Conservation (phyloP, 2,329 filamentous ascomycete species). For the Ciborinia camelliae region DNA sequence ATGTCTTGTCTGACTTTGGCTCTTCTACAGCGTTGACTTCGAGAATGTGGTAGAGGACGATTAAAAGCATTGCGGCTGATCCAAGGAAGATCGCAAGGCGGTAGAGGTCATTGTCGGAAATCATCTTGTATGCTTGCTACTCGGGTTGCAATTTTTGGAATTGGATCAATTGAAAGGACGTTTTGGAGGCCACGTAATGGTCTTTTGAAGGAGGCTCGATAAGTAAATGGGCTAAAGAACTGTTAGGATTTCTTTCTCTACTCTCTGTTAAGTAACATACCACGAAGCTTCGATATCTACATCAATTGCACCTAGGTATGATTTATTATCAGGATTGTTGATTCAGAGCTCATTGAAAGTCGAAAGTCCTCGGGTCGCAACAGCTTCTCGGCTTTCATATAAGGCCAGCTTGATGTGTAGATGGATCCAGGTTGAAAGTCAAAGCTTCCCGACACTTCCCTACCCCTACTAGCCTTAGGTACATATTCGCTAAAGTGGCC, state of each 20-base stretch:
- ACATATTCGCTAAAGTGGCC: constrained; percentile 32
- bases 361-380: constrained; percentile 16
- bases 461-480: constrained; percentile 11
- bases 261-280: not conserved
- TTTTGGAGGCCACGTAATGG: constrained; percentile 25
- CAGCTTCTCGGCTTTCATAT: constrained; percentile 14
- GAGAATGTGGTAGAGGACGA: constrained; percentile 93
- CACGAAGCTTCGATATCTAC: constrained; percentile 5
- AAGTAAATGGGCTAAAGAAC: constrained; percentile 21
- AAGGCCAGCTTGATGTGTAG: constrained; percentile 40
- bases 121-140: constrained; percentile 62
- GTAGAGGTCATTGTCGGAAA: constrained; percentile 90
- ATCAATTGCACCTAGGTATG: constrained; percentile 19
- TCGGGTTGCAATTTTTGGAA: not conserved
- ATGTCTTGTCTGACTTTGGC: constrained; percentile 23
- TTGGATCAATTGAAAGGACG: not conserved
- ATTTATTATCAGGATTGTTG: not conserved
- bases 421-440: constrained; percentile 10
- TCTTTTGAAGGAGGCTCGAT: constrained; percentile 9
- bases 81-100: constrained; percentile 89
- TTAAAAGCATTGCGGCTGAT: constrained; percentile 83
- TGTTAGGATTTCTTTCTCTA: constrained; percentile 14
- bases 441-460: constrained; percentile 11
- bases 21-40: constrained; percentile 80
- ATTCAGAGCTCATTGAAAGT: not conserved